Evolutionary conservation across 768 basidiomycete species (phyloP).

Genomic region (Tricholoma furcatifolium): DNA sequence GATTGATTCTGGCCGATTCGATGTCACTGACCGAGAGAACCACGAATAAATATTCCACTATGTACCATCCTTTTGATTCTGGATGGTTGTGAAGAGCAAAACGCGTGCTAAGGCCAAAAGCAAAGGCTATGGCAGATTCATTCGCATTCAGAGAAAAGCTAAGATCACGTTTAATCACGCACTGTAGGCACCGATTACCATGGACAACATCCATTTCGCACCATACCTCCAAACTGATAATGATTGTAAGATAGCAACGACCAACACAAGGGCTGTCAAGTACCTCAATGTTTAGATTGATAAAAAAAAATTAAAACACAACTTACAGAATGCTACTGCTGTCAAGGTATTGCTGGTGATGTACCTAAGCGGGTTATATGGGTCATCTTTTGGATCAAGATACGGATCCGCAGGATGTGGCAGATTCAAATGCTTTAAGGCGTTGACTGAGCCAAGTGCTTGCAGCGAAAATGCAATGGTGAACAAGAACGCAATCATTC

Average conservation of each 20-base stretch:
- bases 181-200: slow-evolving; percentile 64
- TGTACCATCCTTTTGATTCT: slow-evolving; percentile 51
- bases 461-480: not conserved
- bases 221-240: slow-evolving; percentile 42
- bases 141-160: not conserved
- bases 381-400: slow-evolving; percentile 50
- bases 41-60: slow-evolving; percentile 57
- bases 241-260: slow-evolving; percentile 43
- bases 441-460: slow-evolving; percentile 12
- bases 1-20: not conserved
- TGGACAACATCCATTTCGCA: slow-evolving; percentile 57
- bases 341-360: slow-evolving; percentile 55
- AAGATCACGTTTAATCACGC: slow-evolving; percentile 18
- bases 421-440: slow-evolving; percentile 16
- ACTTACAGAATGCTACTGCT: slow-evolving; percentile 46
- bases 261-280: slow-evolving; percentile 32
- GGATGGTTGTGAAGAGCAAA: slow-evolving; percentile 55
- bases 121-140: slow-evolving; percentile 41
- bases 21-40: slow-evolving; percentile 48
- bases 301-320: not conserved
- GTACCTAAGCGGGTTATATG: slow-evolving; percentile 52
- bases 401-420: slow-evolving; percentile 41
- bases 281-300: not conserved
- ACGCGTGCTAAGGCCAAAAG: slow-evolving; percentile 53
- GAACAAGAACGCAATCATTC: not conserved